These are phyloP conservation scores for Fomitopsis schrenkii DNA, from an alignment of 1,284 basidiomycete genomes.

Conservation along the genomic window DNA sequence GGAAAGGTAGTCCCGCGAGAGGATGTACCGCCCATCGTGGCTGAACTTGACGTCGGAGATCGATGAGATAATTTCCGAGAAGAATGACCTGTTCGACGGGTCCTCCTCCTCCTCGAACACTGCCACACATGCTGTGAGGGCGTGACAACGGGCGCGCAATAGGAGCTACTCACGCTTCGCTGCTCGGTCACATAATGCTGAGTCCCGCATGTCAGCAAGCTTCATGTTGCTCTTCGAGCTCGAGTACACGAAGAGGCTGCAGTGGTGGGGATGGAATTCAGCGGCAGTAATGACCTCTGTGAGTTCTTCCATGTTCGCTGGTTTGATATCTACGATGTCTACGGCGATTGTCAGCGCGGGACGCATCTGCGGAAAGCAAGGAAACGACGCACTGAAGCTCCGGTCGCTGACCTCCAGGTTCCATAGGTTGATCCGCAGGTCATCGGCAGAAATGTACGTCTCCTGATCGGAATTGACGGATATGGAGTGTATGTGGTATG, in stretches of 20 bases:
- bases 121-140: slow-evolving; percentile 28
- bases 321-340: slow-evolving; percentile 99
- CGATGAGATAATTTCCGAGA: slow-evolving; percentile 99
- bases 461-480: slow-evolving; percentile 99
- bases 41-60: slow-evolving; percentile 99
- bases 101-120: slow-evolving; percentile 99
- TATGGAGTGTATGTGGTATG: slow-evolving; percentile 99
- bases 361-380: not conserved
- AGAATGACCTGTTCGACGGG: slow-evolving; percentile 96
- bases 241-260: slow-evolving; percentile 99
- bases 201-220: slow-evolving; percentile 99
- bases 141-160: not conserved
- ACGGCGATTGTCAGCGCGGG: slow-evolving; percentile 2
- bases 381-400: slow-evolving; percentile 85
- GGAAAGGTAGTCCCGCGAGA: slow-evolving; percentile 96
- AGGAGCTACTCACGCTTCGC: slow-evolving; percentile 78
- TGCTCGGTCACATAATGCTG: slow-evolving; percentile 94
- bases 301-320: slow-evolving; percentile 99
- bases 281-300: slow-evolving; percentile 99
- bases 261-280: slow-evolving; percentile 97
- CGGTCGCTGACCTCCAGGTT: slow-evolving; percentile 98
- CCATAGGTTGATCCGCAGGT: slow-evolving; percentile 96
- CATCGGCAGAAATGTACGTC: slow-evolving; percentile 98
- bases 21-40: slow-evolving; percentile 93
- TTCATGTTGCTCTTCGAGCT: slow-evolving; percentile 99